Evolutionary conservation across 2,329 filamentous ascomycete genomes (phyloP), one percentile per base, ranked within the genome.

Genomic region (Coleophoma eucalyptorum): DNA sequence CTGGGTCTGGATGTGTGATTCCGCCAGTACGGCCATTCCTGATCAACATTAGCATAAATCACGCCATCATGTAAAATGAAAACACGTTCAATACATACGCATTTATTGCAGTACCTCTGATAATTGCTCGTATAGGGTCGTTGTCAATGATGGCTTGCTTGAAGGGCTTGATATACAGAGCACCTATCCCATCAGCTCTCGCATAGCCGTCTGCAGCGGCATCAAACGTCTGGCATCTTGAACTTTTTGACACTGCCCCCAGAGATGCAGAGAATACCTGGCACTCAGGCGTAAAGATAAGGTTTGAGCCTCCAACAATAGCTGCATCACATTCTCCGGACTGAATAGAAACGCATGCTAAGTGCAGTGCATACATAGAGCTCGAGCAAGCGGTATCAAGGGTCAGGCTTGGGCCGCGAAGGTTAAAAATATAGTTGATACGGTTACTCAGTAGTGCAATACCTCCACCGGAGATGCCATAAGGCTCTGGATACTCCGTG

Each of bases 141-240:
- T 65, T 63, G 31, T 72, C 69, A 37, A 60, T 58, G 13, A 77
- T 45, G 1, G 75, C 75, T 35, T 70, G 61, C 12, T 69, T 67
- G 5, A 87, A 67, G 2, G 74, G 74, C 64, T 86, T 87, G 43
- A 87, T 60, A 3, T 86, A 59, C 1, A 87, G 65, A n/a, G 80
- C 72, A 0, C 74, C 81, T 20, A 80, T 71, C 0, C 83, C 84
- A 58, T 88, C 84, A 1, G 82, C 84, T 33, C 83, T 73, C 0
- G 77, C 82, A 59, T 87, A 88, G 1, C 84, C 85, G 51, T 81
- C 78, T 18, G 80, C 84, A 3, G 10, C n/a, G n/a, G 33, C 10
- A 35, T 35, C 33, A 35, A 35, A 35, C 15, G 33, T 35, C 10
- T 35, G 33, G 33, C 33, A 35, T 10, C 10, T 15, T 15, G 33